Base-by-base conservation (phyloP, 2,329 filamentous ascomycete genomes). In the Paecilomyces dactylethromorphus region DNA sequence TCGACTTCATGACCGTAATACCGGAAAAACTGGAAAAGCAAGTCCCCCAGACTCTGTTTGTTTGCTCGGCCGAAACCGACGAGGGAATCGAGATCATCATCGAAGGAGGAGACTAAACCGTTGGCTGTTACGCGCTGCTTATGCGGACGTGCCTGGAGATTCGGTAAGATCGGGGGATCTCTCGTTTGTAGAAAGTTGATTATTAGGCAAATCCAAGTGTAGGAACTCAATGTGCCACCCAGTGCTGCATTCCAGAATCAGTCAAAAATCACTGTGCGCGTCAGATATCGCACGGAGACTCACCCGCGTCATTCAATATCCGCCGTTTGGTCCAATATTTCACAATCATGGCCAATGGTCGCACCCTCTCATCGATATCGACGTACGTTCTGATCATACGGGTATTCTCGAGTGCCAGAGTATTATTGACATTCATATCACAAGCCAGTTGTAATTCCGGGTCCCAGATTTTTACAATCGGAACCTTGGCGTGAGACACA, bases 341-440 rank as follows among this genome's bases (percentile, higher is more conserved):
- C 77, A 99, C 85, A 61, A 96, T 90, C 91, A 99, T 97, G 15
- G 94, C 93, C 65, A 99, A 79, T 52, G 90, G 92, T 51, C 94
- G 87, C 58, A 99, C 91, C 61, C 94, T 87, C 45, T 92, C 86
- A 74, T 99, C 94, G 59, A 95, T 88, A 69, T 95, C 87, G 61
- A 99, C 91, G 76, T 99, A 99, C 0, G 92, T 96, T 71, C 92
- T 91, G 68, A 99, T 94, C 92, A 99, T 96, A 55, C 92, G 87
- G 13, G 94, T 99, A 69, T 99, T 99, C 74, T 97, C 92, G 61
- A 99, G 80, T 3, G 94, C 94, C 56, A 95, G 77, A 0, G 92
- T 94, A 68, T 97, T 99, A 79, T 99, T 99, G 77, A 99, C 92
- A 67, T 99, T 99, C 88, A 99, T 94, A 72, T 99, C 94, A 74